These are phyloP conservation scores for Ceratobasidium sp. DNA, from an alignment of 1,284 basidiomycete species.

Conservation along the genomic window DNA sequence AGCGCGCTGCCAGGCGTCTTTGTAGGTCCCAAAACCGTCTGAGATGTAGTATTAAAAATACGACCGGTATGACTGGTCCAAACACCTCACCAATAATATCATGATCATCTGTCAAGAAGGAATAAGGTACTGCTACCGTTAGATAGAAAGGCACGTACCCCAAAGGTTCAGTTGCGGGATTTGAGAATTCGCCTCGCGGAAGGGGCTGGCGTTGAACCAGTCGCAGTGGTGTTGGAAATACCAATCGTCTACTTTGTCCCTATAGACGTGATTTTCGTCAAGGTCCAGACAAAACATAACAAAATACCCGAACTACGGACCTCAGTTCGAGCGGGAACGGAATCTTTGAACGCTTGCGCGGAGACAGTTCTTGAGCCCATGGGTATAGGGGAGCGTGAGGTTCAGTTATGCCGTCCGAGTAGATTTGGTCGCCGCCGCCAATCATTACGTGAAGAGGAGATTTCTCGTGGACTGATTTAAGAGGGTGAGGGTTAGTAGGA, in stretches of 20 bases:
- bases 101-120: slow-evolving; percentile 20
- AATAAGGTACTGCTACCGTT: neutral
- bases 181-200: slow-evolving; percentile 41
- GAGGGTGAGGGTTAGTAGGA: neutral
- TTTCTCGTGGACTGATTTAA: slow-evolving; percentile 22
- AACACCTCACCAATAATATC: slow-evolving; percentile 35
- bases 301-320: neutral
- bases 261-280: neutral
- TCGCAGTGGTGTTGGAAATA: slow-evolving; percentile 43
- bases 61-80: neutral
- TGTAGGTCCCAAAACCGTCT: slow-evolving; percentile 59
- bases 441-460: slow-evolving; percentile 44
- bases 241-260: slow-evolving; percentile 43
- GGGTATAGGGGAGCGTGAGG: slow-evolving; percentile 36
- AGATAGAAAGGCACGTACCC: slow-evolving; percentile 5
- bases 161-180: slow-evolving; percentile 41
- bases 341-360: slow-evolving; percentile 32
- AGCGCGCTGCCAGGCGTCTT: slow-evolving; percentile 55
- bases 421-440: slow-evolving; percentile 42
- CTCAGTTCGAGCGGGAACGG: slow-evolving; percentile 39
- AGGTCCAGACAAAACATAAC: neutral
- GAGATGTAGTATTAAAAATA: slow-evolving; percentile 51
- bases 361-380: slow-evolving; percentile 40
- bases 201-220: slow-evolving; percentile 41
- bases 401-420: slow-evolving; percentile 36